Percentiles rank a stretch among this genome's conserved stretches.
These are phyloP conservation scores for Fusarium tanahbumbuense DNA, from an alignment of 2,329 filamentous ascomycete genomes.

Conservation along the genomic window DNA sequence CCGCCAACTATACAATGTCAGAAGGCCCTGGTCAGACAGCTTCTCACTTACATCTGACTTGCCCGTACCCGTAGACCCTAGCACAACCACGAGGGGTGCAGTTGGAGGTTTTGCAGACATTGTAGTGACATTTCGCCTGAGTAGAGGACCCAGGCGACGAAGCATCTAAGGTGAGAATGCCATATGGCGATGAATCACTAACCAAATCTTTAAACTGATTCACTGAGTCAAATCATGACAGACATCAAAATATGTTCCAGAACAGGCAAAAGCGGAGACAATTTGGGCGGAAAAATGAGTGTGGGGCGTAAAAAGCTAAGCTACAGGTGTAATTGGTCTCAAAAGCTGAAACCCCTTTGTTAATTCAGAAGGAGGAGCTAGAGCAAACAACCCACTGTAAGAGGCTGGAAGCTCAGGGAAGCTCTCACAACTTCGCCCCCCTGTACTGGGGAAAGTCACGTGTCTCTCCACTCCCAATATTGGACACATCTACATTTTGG, in stretches of 20 bases:
- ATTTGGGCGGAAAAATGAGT: conserved; percentile 38
- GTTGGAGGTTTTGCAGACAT: conserved; percentile 58
- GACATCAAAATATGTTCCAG: conserved; percentile 26
- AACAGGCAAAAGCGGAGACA: conserved; percentile 27
- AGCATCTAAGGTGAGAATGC: conserved; percentile 44
- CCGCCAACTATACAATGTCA: conserved; percentile 73
- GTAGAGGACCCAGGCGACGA: conserved; percentile 37
- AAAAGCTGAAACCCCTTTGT: conserved; percentile 38
- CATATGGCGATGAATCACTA: conserved; percentile 12
- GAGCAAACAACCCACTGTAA: not conserved
- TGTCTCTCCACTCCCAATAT: conserved; percentile 53
- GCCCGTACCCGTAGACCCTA: conserved; percentile 92
- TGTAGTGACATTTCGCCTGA: conserved; percentile 52
- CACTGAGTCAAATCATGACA: conserved; percentile 18
- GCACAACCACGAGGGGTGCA: conserved; percentile 79
- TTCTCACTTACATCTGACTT: conserved; percentile 80
- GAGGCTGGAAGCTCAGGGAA: conserved; percentile 37
- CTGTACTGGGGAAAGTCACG: conserved; percentile 46
- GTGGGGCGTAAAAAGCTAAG: conserved; percentile 12
- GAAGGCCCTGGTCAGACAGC: not conserved
- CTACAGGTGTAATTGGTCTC: conserved; percentile 22
- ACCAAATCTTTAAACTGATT: not conserved
- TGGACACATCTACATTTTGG: conserved; percentile 60
- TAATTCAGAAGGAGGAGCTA: conserved; percentile 1
- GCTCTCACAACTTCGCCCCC: conserved; percentile 12